A percentile compares a stretch with the other conserved stretches of the same genome.
phyloP scores from a whole-genome alignment of 768 basidiomycete species.

The Hemileccinum impolitum region DNA sequence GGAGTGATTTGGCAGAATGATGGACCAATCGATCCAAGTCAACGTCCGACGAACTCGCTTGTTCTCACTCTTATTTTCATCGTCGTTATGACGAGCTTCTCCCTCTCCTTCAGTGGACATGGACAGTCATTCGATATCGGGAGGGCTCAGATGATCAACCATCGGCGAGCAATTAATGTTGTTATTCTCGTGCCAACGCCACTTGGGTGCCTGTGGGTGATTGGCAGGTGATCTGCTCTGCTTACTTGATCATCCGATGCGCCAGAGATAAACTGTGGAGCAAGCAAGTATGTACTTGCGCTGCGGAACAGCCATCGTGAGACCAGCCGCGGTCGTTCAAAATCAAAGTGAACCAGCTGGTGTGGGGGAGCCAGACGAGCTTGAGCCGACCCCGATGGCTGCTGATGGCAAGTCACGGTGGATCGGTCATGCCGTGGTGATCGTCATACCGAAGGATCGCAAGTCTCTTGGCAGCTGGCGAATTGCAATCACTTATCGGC shows the following conservation, averaged over 20 bases:
- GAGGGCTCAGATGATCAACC: neutral
- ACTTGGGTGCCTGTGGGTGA: constrained; percentile 5
- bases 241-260: constrained; percentile 11
- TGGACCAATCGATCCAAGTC: neutral
- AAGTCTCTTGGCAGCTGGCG: neutral
- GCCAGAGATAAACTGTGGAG: constrained; percentile 6
- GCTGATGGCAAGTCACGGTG: neutral
- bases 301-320: neutral
- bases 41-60: constrained; percentile 3
- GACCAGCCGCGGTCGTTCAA: neutral
- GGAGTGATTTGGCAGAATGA: neutral
- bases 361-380: neutral
- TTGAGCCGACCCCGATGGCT: neutral
- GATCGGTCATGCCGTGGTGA: neutral
- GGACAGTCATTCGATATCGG: neutral
- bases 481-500: neutral
- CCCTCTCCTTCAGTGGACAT: no score
- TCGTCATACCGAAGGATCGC: no score
- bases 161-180: neutral
- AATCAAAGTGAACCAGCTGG: neutral
- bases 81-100: neutral
- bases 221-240: neutral
- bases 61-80: neutral
- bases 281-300: neutral
- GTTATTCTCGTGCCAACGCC: neutral